phyloP scores from a whole-genome alignment of 148 eudicot genomes.

The Camellia japonica region DNA sequence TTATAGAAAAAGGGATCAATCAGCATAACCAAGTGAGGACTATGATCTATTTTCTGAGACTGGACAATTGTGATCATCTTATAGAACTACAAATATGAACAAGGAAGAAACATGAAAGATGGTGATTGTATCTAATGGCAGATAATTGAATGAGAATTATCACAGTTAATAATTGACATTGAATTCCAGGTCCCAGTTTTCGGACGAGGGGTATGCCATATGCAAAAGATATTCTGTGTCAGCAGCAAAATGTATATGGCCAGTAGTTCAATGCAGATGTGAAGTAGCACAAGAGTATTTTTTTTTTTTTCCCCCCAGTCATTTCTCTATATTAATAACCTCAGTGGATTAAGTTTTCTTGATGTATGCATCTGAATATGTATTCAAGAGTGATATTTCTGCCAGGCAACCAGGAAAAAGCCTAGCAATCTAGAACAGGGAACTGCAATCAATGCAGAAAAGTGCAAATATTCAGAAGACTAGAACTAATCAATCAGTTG shows the following conservation, averaged over 20 bases:
- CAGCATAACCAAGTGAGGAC: neutral
- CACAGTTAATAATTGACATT: neutral
- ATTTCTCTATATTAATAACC: neutral
- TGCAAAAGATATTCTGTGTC: neutral
- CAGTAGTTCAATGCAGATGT: slow-evolving; percentile 9
- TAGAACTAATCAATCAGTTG: neutral
- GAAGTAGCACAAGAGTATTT: neutral
- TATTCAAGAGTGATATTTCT: neutral
- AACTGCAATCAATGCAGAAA: neutral
- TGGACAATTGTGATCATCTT: neutral
- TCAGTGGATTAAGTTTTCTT: neutral
- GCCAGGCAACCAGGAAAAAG: neutral
- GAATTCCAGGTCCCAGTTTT: neutral
- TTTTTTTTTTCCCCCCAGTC: neutral
- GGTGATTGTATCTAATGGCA: neutral
- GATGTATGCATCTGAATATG: neutral
- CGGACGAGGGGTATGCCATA: neutral
- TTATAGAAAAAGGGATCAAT: neutral
- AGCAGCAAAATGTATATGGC: slow-evolving; percentile 6
- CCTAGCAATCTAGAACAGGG: neutral
- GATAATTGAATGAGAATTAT: neutral
- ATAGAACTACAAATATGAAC: neutral
- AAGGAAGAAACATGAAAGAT: neutral
- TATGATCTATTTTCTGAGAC: too few species aligned
- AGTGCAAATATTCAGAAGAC: neutral